A percentile compares a stretch with the other conserved stretches of the same genome.
phyloP scores from a whole-genome alignment of 1,284 basidiomycete species.

The Moesziomyces sp. region DNA sequence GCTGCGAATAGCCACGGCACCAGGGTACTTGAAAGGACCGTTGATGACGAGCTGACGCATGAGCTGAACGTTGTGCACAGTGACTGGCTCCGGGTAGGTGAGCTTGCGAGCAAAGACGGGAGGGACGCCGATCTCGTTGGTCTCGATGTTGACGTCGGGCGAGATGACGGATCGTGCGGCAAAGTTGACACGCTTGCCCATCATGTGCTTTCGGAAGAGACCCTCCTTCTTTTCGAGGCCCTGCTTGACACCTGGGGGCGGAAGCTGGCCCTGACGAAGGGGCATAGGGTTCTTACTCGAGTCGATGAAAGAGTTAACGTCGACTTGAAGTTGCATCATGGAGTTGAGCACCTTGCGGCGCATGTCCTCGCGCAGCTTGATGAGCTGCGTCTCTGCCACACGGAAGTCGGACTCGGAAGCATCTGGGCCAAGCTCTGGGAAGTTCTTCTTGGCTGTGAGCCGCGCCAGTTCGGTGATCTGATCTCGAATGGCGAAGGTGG shows the following conservation, averaged over 20 bases:
- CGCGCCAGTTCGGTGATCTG: conserved; percentile 77
- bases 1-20: conserved; percentile 92
- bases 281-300: conserved; percentile 92
- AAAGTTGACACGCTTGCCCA: conserved; percentile 99
- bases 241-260: conserved; percentile 95
- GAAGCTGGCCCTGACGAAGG: conserved; percentile 87
- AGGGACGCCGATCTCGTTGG: conserved; percentile 97
- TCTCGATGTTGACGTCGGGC: conserved; percentile 98
- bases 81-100: conserved; percentile 98
- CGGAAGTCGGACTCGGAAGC: conserved; percentile 70
- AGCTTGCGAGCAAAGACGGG: conserved; percentile 97
- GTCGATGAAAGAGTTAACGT: conserved; percentile 98
- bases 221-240: conserved; percentile 99
- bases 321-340: conserved; percentile 88
- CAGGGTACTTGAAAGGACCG: conserved; percentile 89
- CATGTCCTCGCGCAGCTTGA: conserved; percentile 70
- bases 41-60: conserved; percentile 91
- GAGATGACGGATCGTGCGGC: conserved; percentile 99
- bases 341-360: conserved; percentile 81
- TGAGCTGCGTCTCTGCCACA: conserved; percentile 44
- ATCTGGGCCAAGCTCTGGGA: conserved; percentile 48
- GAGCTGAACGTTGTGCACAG: conserved; percentile 86
- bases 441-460: conserved; percentile 74
- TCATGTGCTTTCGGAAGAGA: conserved; percentile 98
- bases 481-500: conserved; percentile 70